Evolutionary conservation across 495 filamentous ascomycete species (phyloP).

Genomic region (Trichocladium uniseriatum): DNA sequence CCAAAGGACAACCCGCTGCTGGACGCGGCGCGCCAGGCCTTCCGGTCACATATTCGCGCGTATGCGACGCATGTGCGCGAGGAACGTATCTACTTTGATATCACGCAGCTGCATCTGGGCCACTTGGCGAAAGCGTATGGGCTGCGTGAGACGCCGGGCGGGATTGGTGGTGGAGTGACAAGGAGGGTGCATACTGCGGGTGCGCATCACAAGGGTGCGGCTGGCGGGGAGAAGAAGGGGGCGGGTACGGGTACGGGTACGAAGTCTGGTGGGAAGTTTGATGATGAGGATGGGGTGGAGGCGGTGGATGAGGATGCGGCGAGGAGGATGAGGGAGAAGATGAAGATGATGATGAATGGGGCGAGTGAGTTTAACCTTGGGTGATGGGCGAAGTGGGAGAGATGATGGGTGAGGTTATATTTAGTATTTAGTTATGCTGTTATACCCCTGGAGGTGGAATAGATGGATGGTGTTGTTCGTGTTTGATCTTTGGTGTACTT

Average conservation of each 20-base stretch:
- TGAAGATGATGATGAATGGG: conserved; percentile 63
- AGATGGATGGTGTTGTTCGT: too few relatives aligned
- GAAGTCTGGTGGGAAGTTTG: conserved; percentile 24
- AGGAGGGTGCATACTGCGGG: conserved; percentile 29
- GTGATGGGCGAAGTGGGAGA: conserved; percentile 24
- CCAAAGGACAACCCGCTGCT: conserved; percentile 35
- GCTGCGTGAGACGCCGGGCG: conserved; percentile 76
- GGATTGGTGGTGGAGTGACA: conserved; percentile 49
- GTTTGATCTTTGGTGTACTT: too few relatives aligned
- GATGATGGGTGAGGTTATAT: background rate
- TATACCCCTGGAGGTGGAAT: background rate
- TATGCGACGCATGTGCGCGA: conserved; percentile 86
- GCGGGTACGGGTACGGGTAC: conserved; percentile 8
- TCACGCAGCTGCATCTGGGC: conserved; percentile 79
- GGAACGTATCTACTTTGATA: conserved; percentile 79
- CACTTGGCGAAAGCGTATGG: conserved; percentile 92
- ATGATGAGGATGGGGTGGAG: conserved; percentile 28
- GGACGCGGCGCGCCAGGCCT: conserved; percentile 69
- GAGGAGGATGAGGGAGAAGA: conserved; percentile 70
- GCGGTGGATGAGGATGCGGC: conserved; percentile 54
- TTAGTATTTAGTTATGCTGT: background rate
- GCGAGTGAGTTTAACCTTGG: conserved; percentile 87
- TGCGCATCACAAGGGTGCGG: conserved; percentile 11
- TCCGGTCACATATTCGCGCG: conserved; percentile 83
- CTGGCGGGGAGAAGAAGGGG: conserved; percentile 5